Conservation (phyloP, 2,329 filamentous ascomycete genomes). For the Ceratocystis huliohia region DNA sequence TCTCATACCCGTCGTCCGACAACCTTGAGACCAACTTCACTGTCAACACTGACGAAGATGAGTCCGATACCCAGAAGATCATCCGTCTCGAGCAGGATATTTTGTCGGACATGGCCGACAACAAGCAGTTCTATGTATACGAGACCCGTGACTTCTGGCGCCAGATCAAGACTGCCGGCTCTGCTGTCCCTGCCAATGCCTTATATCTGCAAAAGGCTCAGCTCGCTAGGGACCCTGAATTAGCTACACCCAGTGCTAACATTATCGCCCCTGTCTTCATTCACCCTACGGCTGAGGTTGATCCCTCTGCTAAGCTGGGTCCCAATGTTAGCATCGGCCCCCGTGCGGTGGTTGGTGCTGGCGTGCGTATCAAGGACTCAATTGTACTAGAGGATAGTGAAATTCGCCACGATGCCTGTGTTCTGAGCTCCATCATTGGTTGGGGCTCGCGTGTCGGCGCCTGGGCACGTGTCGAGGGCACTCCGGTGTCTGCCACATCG, state of each 20-base stretch:
- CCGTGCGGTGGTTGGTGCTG: constrained; percentile 71
- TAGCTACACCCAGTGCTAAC: constrained; percentile 69
- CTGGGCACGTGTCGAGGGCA: constrained; percentile 97
- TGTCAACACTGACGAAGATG: constrained; percentile 52
- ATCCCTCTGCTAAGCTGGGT: constrained; percentile 90
- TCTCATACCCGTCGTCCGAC: constrained; percentile 92
- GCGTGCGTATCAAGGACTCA: constrained; percentile 85
- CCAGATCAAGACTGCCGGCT: constrained; percentile 98
- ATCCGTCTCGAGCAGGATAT: constrained; percentile 96
- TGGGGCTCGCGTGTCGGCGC: constrained; percentile 93
- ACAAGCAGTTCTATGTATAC: constrained; percentile 94
- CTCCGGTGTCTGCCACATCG: constrained; percentile 72
- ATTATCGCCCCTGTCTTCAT: constrained; percentile 91
- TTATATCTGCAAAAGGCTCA: constrained; percentile 88
- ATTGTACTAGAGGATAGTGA: constrained; percentile 91
- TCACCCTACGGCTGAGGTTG: constrained; percentile 78
- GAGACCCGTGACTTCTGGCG: constrained; percentile 99
- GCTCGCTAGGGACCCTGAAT: constrained; percentile 54
- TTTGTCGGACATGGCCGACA: constrained; percentile 86
- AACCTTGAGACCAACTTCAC: constrained; percentile 62
- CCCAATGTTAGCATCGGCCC: constrained; percentile 94
- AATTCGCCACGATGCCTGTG: constrained; percentile 91
- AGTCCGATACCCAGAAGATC: constrained; percentile 69
- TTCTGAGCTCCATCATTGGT: constrained; percentile 90
- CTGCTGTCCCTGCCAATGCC: constrained; percentile 89